A percentile compares a stretch with the other conserved stretches of the same genome.
Evolutionary conservation across 2,329 filamentous ascomycete genomes (phyloP).

Genomic region (Tothia fuscella): DNA sequence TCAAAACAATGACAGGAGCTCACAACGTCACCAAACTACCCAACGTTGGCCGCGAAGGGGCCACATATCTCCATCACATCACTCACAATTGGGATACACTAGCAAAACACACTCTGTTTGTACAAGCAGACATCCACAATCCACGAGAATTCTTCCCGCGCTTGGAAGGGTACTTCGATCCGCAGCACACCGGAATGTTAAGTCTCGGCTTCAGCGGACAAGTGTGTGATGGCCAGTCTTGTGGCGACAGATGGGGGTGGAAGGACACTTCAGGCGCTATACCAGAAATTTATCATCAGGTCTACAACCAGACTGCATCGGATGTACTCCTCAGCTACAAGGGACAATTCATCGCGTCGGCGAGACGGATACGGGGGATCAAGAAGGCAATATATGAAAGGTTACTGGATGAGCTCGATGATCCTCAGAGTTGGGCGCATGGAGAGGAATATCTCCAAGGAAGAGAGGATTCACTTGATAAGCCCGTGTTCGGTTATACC

Average conservation of each 20-base stretch:
- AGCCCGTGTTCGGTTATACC: conserved; percentile 24
- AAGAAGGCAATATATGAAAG: conserved; percentile 24
- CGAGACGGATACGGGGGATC: conserved; percentile 29
- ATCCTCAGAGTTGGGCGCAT: conserved; percentile 19
- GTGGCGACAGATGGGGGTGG: conserved; percentile 30
- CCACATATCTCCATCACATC: conserved; percentile 37
- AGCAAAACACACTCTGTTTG: conserved; percentile 35
- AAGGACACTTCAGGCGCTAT: conserved; percentile 28
- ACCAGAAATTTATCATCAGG: conserved; percentile 23
- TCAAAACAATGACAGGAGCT: conserved; percentile 18
- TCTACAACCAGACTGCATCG: conserved; percentile 19
- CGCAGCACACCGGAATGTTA: conserved; percentile 32
- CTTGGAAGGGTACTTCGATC: conserved; percentile 27
- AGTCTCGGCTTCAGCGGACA: conserved; percentile 28
- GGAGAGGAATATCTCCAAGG: conserved; percentile 14
- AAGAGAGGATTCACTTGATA: conserved; percentile 18
- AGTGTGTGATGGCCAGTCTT: conserved; percentile 28
- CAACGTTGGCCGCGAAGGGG: conserved; percentile 35
- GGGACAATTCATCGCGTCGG: conserved; percentile 37
- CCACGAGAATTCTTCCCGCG: conserved; percentile 25
- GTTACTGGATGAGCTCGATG: conserved; percentile 17
- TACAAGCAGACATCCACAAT: conserved; percentile 34
- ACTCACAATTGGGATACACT: conserved; percentile 30
- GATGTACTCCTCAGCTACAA: conserved; percentile 31
- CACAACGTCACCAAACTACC: conserved; percentile 17